phyloP scores from a whole-genome alignment of 345 rosid species.

The Dovyalis caffra region DNA sequence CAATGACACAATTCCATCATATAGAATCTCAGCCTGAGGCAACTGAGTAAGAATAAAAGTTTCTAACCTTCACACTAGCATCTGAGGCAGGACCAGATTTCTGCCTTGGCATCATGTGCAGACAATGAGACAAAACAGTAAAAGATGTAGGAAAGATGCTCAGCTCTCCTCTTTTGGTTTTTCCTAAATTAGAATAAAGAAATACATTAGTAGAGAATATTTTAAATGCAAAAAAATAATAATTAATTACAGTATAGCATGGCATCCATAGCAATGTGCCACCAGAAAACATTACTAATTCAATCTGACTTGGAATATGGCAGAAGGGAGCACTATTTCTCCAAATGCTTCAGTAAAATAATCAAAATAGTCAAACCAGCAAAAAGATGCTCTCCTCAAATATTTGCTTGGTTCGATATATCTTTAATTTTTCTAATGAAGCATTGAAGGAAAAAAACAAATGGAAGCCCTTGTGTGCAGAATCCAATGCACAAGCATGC shows the following conservation, averaged over 20 bases:
- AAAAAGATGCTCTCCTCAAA: neutral
- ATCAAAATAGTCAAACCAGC: neutral
- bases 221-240: neutral
- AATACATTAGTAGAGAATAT: neutral
- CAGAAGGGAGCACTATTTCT: neutral
- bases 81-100: slow-evolving; percentile 49
- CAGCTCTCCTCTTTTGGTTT: slow-evolving; percentile 90
- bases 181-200: slow-evolving; percentile 46
- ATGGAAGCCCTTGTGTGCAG: neutral
- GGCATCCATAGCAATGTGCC: neutral
- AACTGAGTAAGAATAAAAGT: slow-evolving; percentile 2
- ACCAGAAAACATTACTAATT: neutral
- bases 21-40: neutral
- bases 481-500: slow-evolving; percentile 1
- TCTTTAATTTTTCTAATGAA: neutral
- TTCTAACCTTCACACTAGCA: slow-evolving; percentile 48
- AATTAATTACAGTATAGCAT: neutral
- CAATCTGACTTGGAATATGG: neutral
- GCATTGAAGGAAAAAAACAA: neutral
- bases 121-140: slow-evolving; percentile 75
- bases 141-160: slow-evolving; percentile 74
- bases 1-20: slow-evolving; percentile 15
- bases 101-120: slow-evolving; percentile 94
- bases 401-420: neutral
- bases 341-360: neutral